Base-by-base conservation (phyloP, 1,139 yeast species). In the Saccharomyces hybrid region DNA sequence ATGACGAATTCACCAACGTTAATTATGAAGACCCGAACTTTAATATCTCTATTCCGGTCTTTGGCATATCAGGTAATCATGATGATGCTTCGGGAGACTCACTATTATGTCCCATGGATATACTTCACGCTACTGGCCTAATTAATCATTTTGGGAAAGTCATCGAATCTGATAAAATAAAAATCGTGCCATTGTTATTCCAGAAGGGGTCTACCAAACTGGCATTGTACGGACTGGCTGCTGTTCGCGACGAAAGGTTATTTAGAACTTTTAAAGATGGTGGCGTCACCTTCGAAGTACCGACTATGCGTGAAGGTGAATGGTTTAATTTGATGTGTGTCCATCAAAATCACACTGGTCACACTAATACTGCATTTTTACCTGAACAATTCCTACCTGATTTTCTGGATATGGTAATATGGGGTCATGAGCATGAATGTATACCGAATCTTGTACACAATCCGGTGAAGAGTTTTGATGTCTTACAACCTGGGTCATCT, bases 381-480 rank as follows among this genome's bases (percentile, higher is more conserved):
- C 98, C 97, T 1, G 98, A 93, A 61, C 78, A 77, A 57, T 86
- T 87, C 62, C 70, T 95, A 16, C 99, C 98, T 0, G 75, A 78
- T 16, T 91, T 91, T 66, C 66, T 93, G 52, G 88, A 93, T 65
- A 76, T 93, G 55, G 82, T 93, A 0, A 73, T 90, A 2, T 93
- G 99, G 99, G 99, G 99, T 7, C 99, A 93, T 69, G 99, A 93
- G 67, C 99, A 93, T 71, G 98, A 93, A 68, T 90, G 98, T 65
- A 77, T 85, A 6, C 88, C 93, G 1, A 82, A 80, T 58, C 84
- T 96, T 0, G 77, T 75, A 0, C 75, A 74, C 49, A 90, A 89
- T 65, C 79, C 86, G 0, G 79, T 79, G 26, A 83, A 82, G 29
- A 85, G 84, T 1, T 89, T 91, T 65, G 83, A 83, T 57, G 90